phyloP scores from a whole-genome alignment of 805 yeast species.

The Yamadazyma paraphyllophila region DNA sequence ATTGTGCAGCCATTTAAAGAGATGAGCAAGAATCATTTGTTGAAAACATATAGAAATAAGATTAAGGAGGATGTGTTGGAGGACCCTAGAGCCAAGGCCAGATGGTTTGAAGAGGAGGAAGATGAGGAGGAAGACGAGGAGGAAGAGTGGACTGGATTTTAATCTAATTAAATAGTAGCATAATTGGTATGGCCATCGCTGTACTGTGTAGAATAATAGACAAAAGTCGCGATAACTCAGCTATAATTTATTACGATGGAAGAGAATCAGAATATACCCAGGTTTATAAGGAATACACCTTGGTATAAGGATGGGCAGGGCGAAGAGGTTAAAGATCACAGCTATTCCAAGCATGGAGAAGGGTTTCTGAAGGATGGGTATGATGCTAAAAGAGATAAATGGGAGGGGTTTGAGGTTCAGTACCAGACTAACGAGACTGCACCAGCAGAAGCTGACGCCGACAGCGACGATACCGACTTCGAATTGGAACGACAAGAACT shows the following conservation, averaged over 20 bases:
- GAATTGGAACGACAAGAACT: constrained; percentile 38
- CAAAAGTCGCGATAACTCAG: neutral
- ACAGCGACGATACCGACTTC: constrained; percentile 21
- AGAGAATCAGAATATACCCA: constrained; percentile 35
- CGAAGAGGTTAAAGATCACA: constrained; percentile 32
- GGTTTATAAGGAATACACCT: constrained; percentile 36
- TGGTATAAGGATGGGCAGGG: constrained; percentile 31
- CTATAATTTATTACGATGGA: constrained; percentile 4
- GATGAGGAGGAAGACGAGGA: constrained; percentile 19
- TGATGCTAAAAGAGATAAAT: constrained; percentile 74
- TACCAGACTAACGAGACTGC: constrained; percentile 19
- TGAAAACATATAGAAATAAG: constrained; percentile 64
- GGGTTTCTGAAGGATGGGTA: constrained; percentile 59
- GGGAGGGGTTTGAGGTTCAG: constrained; percentile 76
- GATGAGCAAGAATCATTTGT: constrained; percentile 46
- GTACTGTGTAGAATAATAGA: neutral
- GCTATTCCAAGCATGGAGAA: constrained; percentile 52
- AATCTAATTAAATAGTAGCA: constrained; percentile 8
- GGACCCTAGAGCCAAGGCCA: constrained; percentile 60
- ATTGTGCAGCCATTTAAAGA: constrained; percentile 56
- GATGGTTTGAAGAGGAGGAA: constrained; percentile 53
- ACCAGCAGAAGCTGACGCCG: constrained; percentile 21
- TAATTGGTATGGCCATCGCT: neutral
- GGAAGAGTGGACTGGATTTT: constrained; percentile 36
- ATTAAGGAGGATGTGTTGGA: constrained; percentile 63